Conservation (phyloP, 1,284 basidiomycete genomes). For the Cryptococcus sp. region DNA sequence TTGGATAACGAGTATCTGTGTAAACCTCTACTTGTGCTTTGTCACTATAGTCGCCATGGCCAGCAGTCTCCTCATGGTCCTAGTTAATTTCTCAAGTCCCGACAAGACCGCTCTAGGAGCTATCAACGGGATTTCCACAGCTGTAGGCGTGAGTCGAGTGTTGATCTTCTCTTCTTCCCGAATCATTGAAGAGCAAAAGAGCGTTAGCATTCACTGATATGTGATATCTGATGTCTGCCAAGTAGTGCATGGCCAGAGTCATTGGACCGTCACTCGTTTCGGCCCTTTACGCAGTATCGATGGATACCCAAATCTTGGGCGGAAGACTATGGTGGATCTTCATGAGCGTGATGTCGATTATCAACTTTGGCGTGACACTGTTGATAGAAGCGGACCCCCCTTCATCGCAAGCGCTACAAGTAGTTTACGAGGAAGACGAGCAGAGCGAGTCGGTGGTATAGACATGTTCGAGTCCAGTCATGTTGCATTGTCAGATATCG, state of each 20-base stretch:
- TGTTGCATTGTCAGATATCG: too few species aligned
- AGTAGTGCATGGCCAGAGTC: constrained; percentile 43
- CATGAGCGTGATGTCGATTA: constrained; percentile 34
- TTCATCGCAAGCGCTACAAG: neutral
- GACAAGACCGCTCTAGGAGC: constrained; percentile 45
- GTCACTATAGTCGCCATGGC: constrained; percentile 38
- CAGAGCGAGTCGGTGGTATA: neutral
- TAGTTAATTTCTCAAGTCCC: constrained; percentile 45
- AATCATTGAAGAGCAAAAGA: neutral
- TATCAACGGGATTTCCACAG: constrained; percentile 48
- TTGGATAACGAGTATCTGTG: constrained; percentile 36
- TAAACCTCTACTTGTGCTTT: constrained; percentile 40
- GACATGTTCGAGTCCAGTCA: neutral
- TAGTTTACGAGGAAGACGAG: constrained; percentile 12
- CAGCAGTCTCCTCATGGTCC: constrained; percentile 42
- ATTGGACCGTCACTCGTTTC: constrained; percentile 43
- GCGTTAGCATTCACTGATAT: neutral
- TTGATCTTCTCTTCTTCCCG: neutral
- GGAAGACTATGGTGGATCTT: constrained; percentile 51
- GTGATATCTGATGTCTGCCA: neutral
- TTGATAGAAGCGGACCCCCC: constrained; percentile 20
- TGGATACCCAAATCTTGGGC: constrained; percentile 41
- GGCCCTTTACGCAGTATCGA: constrained; percentile 47
- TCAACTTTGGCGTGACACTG: constrained; percentile 27
- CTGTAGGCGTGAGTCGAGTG: constrained; percentile 34